Conservation (phyloP, 1,284 basidiomycete species). For the Chondrostereum purpureum region DNA sequence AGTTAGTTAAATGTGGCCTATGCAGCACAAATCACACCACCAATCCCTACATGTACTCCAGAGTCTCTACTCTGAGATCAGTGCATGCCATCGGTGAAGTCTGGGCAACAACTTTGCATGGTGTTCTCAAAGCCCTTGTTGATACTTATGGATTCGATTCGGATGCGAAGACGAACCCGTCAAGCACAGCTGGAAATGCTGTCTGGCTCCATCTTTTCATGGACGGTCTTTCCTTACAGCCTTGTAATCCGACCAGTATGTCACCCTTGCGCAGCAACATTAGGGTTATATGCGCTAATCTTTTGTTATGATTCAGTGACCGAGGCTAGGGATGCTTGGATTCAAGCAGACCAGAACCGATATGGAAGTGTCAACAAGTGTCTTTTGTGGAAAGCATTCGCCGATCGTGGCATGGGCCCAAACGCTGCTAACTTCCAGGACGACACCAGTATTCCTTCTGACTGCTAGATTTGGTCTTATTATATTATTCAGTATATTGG, state of each 20-base stretch:
- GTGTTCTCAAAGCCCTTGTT: slow-evolving; percentile 43
- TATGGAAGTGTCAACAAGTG: slow-evolving; percentile 41
- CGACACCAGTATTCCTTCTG: slow-evolving; percentile 29
- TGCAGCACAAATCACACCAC: slow-evolving; percentile 28
- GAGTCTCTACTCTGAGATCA: slow-evolving; percentile 27
- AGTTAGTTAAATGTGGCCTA: too few relatives aligned
- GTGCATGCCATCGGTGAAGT: slow-evolving; percentile 40
- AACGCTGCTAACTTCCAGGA: slow-evolving; percentile 35
- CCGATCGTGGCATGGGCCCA: slow-evolving; percentile 42
- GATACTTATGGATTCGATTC: slow-evolving; percentile 32
- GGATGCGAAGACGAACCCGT: slow-evolving; percentile 33
- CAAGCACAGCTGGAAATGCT: slow-evolving; percentile 36
- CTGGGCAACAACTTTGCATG: slow-evolving; percentile 51
- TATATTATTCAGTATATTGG: too few relatives aligned
- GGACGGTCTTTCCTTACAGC: slow-evolving; percentile 41
- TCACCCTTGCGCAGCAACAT: slow-evolving; percentile 4
- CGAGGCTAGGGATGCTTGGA: slow-evolving; percentile 44
- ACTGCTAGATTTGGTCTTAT: slow-evolving; percentile 32
- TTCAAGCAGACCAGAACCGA: slow-evolving; percentile 46
- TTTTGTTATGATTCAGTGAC: slow-evolving; percentile 14
- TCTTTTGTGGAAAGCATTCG: slow-evolving; percentile 41
- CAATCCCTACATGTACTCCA: slow-evolving; percentile 35
- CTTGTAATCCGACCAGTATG: slow-evolving; percentile 46
- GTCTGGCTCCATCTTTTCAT: slow-evolving; percentile 44
- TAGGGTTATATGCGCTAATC: neutral